A percentile compares a stretch with the other conserved stretches of the same genome.
Evolutionary conservation across 306 rosid species (phyloP).

Genomic region (Pachyrhizus erosus): DNA sequence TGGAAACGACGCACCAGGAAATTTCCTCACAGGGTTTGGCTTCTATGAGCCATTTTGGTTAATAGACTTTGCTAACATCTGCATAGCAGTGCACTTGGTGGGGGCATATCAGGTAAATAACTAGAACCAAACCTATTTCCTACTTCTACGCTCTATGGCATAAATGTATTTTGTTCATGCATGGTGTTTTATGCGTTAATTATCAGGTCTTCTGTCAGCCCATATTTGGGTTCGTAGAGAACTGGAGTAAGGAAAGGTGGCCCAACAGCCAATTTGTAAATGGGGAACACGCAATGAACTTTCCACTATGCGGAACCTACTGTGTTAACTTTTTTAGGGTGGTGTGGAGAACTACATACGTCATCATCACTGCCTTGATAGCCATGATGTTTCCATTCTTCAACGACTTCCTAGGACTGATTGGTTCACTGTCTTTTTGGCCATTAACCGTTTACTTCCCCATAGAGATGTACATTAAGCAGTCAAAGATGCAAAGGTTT

Average conservation of each 20-base stretch:
- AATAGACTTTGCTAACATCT: constrained; percentile 82
- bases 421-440: constrained; percentile 92
- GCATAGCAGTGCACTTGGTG: constrained; percentile 86
- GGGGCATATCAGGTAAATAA: constrained; percentile 89
- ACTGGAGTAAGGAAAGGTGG: constrained; percentile 60
- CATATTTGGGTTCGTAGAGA: constrained; percentile 75
- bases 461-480: constrained; percentile 90
- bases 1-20: constrained; percentile 92
- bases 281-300: constrained; percentile 54
- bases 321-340: constrained; percentile 68
- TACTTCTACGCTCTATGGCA: not conserved
- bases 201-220: constrained; percentile 91
- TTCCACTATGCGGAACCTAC: constrained; percentile 62
- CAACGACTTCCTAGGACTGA: constrained; percentile 85
- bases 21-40: constrained; percentile 97
- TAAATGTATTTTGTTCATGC: not conserved
- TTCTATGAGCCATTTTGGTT: constrained; percentile 99
- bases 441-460: constrained; percentile 94
- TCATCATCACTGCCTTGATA: constrained; percentile 66
- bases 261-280: constrained; percentile 67
- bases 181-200: not conserved
- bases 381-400: constrained; percentile 98
- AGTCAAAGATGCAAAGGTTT: constrained; percentile 63
- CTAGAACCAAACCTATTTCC: not conserved
- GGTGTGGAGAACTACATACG: constrained; percentile 86